Evolutionary conservation across 2,329 filamentous ascomycete species (phyloP), one percentile per base, ranked within the genome.

Genomic region (Colletotrichum nymphaeae): DNA sequence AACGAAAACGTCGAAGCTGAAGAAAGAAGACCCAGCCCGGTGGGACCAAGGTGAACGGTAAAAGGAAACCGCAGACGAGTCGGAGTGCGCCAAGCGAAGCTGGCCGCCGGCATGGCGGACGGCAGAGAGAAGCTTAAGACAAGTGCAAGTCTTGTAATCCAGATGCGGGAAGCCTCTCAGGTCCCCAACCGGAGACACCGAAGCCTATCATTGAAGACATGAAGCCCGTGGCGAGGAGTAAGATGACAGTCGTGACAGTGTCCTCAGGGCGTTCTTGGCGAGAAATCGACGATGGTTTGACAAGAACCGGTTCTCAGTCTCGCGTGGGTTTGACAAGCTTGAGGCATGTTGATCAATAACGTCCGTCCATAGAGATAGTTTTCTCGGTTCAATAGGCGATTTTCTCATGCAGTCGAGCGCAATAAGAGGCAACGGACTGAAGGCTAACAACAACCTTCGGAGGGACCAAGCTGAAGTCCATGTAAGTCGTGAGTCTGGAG

Each of bases 1-100:
- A 28, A 59, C 46, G 53, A 56, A 73, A 70, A 52, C 70, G 70
- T 73, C 71, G 67, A 73, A 65, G 60, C 56, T 70, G 60, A 62
- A 65, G n/a, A 32, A 22, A 28, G 55, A 46, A 57, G 42, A 37
- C 49, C 55, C 66, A 70, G 60, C 56, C 60, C 11, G 32, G 46
- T 62, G 46, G 67, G 11, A 63, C 28, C 14, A 32, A 22, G 42
- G 42, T 22, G 52, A 53, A 69, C 30, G 59, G 65, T 55, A 72
- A 69, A 62, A 58, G 58, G 59, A 65, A 66, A 69, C 35, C 22
- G 42, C 42, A 60, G 35, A 65, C 49, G 32, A 69, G n/a, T 2
- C 3, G 6, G 24, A 24, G 60, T 60, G 22, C n/a, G 32, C 24
- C 26, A 22, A 42, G 65, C 42, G 16, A 64, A 26, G 42, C 37